phyloP scores from a whole-genome alignment of 805 yeast genomes.

The Kregervanrija fluxuum region DNA sequence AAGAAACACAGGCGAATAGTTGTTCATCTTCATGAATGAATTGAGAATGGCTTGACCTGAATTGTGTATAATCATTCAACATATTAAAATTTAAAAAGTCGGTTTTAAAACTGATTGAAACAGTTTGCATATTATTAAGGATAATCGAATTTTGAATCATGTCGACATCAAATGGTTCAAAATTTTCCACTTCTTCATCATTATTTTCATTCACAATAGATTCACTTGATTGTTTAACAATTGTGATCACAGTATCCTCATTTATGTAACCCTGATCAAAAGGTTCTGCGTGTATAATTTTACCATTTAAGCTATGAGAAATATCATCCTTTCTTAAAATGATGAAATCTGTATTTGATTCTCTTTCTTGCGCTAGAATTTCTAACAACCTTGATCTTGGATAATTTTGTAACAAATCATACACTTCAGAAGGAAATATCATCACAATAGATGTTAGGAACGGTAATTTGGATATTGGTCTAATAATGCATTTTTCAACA shows the following conservation, averaged over 20 bases:
- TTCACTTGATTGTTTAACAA: conserved; percentile 30
- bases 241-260: conserved; percentile 42
- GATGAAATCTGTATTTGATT: conserved; percentile 16
- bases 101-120: not conserved
- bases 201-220: not conserved
- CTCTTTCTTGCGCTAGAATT: conserved; percentile 29
- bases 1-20: conserved; percentile 37
- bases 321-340: conserved; percentile 36
- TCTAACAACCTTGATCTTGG: conserved; percentile 27
- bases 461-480: conserved; percentile 23
- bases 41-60: conserved; percentile 9
- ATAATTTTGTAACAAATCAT: conserved; percentile 32
- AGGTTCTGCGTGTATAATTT: conserved; percentile 62
- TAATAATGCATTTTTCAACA: conserved; percentile 32
- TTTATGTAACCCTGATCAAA: conserved; percentile 56
- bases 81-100: conserved; percentile 6
- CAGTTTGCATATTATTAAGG: not conserved
- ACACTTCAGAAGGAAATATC: conserved; percentile 41
- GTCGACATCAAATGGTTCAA: conserved; percentile 2
- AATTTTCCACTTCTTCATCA: not conserved
- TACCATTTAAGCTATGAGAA: conserved; percentile 39
- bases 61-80: conserved; percentile 15
- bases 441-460: conserved; percentile 33
- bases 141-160: too few relatives aligned
- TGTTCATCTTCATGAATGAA: conserved; percentile 37